Evolutionary conservation across 495 filamentous ascomycete species (phyloP).

Genomic region (Penicillium subrubescens): DNA sequence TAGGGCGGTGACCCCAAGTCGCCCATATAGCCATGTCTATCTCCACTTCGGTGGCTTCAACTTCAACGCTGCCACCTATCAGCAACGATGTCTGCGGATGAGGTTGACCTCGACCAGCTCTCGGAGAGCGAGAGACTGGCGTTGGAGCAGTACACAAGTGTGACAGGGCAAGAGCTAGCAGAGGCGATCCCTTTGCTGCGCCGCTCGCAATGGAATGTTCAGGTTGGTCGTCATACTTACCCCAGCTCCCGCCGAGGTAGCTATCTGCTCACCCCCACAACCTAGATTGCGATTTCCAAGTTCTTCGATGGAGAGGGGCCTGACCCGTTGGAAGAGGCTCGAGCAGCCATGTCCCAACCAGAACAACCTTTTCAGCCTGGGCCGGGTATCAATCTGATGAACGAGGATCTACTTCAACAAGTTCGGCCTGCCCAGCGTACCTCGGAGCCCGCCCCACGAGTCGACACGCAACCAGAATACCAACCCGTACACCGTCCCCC

Average conservation of each 20-base stretch:
- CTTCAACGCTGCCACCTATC: constrained; percentile 17
- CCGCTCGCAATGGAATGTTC: constrained; percentile 93
- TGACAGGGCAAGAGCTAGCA: constrained; percentile 78
- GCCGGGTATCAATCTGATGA: constrained; percentile 53
- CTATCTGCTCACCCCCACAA: constrained; percentile 9
- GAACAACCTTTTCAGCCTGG: constrained; percentile 49
- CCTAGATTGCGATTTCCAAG: constrained; percentile 87
- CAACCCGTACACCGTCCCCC: constrained; percentile 67
- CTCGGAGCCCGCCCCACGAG: constrained; percentile 67
- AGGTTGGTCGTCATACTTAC: constrained; percentile 54
- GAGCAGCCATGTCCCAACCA: constrained; percentile 59
- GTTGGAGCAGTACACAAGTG: constrained; percentile 82
- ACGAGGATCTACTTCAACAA: constrained; percentile 63
- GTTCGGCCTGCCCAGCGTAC: constrained; percentile 33
- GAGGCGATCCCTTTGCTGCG: constrained; percentile 80
- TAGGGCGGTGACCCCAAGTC: constrained; percentile 17
- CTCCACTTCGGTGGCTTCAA: constrained; percentile 11
- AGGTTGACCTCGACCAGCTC: constrained; percentile 67
- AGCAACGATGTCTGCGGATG: constrained; percentile 41
- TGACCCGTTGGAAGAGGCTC: constrained; percentile 77
- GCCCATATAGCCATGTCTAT: constrained; percentile 9
- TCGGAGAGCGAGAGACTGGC: constrained; percentile 74
- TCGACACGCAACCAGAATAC: constrained; percentile 71
- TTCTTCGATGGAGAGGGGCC: constrained; percentile 96
- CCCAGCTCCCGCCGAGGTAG: constrained; percentile 8